Evolutionary conservation across 73 alveolate genomes (phyloP), one percentile per base, ranked within the genome.

Genomic region (Tetrahymena malaccensis): DNA sequence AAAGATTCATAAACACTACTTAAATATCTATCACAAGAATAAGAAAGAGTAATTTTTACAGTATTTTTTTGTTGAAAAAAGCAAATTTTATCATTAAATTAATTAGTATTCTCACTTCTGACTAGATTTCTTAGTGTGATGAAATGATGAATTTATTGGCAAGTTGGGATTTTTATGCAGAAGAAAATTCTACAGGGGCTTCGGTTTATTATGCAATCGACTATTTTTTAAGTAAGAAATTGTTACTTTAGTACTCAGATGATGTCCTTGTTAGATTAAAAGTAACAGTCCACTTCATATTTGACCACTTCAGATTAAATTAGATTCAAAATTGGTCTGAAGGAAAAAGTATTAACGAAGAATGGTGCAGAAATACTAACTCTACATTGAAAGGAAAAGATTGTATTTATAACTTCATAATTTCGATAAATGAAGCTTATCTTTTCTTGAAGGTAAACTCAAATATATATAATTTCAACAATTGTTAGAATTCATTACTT

Each of bases 221-320:
- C 35, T 43, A 43, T 40, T 34, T 85, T 44, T 95, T 85, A 55
- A 43, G 85, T 25, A 56, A 33, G 16, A 85, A 95, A 58, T 85
- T 95, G 55, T 94, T 85, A 35, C 43, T 43, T 33, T 27, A 43
- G 22, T 50, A 85, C 25, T 70, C 89, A 19, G 89, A 70, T 12
- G 95, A 85, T 35, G 35, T 34, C 21, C 94, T 89, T 33, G 93
- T 89, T 15, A 95, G 43, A 19, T 70, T 33, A 44, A n/a, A 85
- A 34, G 93, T 94, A 56, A 43, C 93, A 34, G 37, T 22, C 34
- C 84, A 44, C 94, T 85, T 85, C 37, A 21, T 95, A 1, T 95
- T 95, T 89, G 97, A 95, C 89, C 94, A 94, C 10, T 95, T 95
- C 22, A 70, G 55, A n/a, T 58, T 95, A 43, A 95, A 95, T 43